Conservation (phyloP, 192 early-diverging fungal genomes). For the Paraglomus occultum region DNA sequence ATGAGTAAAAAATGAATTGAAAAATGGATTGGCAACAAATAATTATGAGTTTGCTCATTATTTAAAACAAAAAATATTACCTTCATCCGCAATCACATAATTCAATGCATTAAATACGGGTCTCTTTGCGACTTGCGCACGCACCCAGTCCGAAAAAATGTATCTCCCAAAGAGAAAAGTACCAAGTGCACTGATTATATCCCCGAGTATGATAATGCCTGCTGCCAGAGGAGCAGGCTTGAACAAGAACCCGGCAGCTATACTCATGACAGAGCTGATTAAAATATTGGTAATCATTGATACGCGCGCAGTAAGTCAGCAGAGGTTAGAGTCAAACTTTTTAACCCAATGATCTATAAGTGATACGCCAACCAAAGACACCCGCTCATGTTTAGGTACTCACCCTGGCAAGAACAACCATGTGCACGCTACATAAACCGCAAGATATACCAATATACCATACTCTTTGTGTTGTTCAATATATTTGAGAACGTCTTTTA, state of each 20-base stretch:
- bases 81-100: constrained; percentile 46
- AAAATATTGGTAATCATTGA: constrained; percentile 30
- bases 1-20: not conserved
- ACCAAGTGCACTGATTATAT: constrained; percentile 34
- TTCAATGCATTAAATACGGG: constrained; percentile 41
- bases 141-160: constrained; percentile 47
- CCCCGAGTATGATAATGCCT: constrained; percentile 35
- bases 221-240: constrained; percentile 40
- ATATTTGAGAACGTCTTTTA: constrained; percentile 40
- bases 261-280: constrained; percentile 39
- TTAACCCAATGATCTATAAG: no score
- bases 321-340: no score
- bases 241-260: constrained; percentile 45
- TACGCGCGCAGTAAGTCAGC: constrained; percentile 30
- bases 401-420: constrained; percentile 29
- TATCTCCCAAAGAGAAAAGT: constrained; percentile 47
- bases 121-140: constrained; percentile 36
- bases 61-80: constrained; percentile 20
- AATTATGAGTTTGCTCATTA: no score
- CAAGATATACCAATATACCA: constrained; percentile 24
- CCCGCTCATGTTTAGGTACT: not conserved
- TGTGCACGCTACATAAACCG: constrained; percentile 15
- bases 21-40: constrained; percentile 16
- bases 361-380: no score
- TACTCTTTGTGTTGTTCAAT: constrained; percentile 24